Evolutionary conservation across 2,329 filamentous ascomycete species (phyloP), one percentile per base, ranked within the genome.

Genomic region (Rhynchosporium agropyri): DNA sequence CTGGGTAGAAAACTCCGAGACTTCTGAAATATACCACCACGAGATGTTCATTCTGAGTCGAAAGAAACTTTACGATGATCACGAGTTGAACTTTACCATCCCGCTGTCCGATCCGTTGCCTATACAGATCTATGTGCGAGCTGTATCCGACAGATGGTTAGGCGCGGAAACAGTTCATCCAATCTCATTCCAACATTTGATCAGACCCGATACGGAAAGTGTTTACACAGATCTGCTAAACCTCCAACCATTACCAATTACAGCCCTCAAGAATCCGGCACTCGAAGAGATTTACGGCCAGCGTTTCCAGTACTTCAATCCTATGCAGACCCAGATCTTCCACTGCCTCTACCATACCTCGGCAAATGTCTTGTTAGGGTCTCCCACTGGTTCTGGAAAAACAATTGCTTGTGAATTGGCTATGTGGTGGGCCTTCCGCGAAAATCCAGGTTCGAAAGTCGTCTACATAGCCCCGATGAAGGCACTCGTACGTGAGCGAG

Each of bases 381-480:
- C 95, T 2, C 96, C 95, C 0, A 99, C 96, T 0, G 95, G 95
- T 63, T 97, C 92, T 81, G 95, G 95, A 63, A 99, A 99, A 80
- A 99, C 96, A 0, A 90, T 99, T 46, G 95, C 96, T 20, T 92
- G 91, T 55, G 95, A 99, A 74, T 79, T 99, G 65, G 93, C 96
- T 31, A 98, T 99, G 94, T 99, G 96, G 96, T 97, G 93, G 92
- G 94, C 95, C 2, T 98, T 99, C 78, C 87, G 93, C 13, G 93
- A 97, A 74, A 89, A 89, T 57, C 95, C 95, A 1, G 92, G 93
- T 3, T 97, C 92, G 3, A 99, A 99, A 78, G 93, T 99, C 2
- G 95, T 99, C 12, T 99, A 99, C 75, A 98, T 99, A 74, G 95
- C 95, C 2, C 96, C 96, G 0, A 99, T 99, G 96, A 99, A 99